phyloP scores from a whole-genome alignment of 352 stramenopile species.

The Aphanomyces invadans region DNA sequence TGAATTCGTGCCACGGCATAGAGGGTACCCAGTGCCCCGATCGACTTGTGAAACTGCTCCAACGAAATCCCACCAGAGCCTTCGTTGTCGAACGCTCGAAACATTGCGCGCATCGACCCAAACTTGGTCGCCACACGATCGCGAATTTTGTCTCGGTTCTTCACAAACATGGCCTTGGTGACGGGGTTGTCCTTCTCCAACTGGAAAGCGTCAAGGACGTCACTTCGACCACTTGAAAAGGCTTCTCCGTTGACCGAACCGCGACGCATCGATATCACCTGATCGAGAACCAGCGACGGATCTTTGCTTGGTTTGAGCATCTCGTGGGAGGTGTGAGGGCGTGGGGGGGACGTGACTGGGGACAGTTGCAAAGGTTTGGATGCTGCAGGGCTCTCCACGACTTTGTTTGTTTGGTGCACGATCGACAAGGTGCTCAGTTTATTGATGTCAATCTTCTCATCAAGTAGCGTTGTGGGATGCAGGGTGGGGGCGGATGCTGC shows the following conservation, averaged over 20 bases:
- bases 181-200: conserved; percentile 2
- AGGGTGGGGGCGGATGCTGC: not conserved
- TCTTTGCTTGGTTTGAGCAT: not conserved
- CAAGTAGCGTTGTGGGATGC: not conserved
- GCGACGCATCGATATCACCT: not conserved
- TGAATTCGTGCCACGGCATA: too few species aligned
- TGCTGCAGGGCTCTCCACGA: not conserved
- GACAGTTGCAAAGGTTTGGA: too few species aligned
- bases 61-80: conserved; percentile 60
- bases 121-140: conserved; percentile 66
- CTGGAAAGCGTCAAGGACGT: too few species aligned
- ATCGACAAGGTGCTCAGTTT: not conserved
- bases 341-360: not conserved
- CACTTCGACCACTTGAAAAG: not conserved
- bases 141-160: conserved; percentile 46
- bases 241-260: not conserved
- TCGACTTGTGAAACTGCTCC: conserved; percentile 43
- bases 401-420: not conserved
- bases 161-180: conserved; percentile 27
- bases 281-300: too few species aligned
- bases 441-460: not conserved
- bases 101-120: conserved; percentile 68
- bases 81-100: conserved; percentile 61
- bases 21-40: conserved; percentile 1
- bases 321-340: not conserved